A percentile compares a stretch with the other conserved stretches of the same genome.
These are phyloP conservation scores for Elongisporangium senticosum DNA, from an alignment of 352 stramenopile genomes.

Conservation along the genomic window DNA sequence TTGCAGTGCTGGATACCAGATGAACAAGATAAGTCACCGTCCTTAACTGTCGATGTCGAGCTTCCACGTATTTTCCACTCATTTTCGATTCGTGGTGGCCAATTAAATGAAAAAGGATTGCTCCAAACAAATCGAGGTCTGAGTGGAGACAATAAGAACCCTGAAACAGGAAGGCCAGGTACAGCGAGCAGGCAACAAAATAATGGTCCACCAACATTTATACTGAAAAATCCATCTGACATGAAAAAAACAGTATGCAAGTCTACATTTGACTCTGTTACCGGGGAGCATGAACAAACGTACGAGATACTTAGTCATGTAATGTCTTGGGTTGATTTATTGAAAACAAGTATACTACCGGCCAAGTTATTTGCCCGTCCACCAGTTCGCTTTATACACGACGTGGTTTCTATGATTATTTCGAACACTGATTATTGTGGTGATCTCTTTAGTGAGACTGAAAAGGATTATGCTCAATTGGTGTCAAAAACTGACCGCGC, in stretches of 20 bases:
- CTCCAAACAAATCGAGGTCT: constrained; percentile 6
- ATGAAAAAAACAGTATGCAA: constrained; percentile 26
- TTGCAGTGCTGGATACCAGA: constrained; percentile 55
- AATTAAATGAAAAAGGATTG: not conserved
- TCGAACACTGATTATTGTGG: constrained; percentile 56
- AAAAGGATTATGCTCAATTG: constrained; percentile 66
- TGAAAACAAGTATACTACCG: constrained; percentile 63
- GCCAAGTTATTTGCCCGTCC: constrained; percentile 68
- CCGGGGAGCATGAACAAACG: constrained; percentile 52
- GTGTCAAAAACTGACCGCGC: constrained; percentile 63
- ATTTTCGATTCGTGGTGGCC: constrained; percentile 48
- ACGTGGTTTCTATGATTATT: constrained; percentile 69
- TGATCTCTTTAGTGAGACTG: constrained; percentile 34
- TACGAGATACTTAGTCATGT: constrained; percentile 58
- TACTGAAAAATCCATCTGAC: constrained; percentile 26
- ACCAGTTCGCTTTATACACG: constrained; percentile 78
- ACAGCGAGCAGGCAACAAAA: not conserved
- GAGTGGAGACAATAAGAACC: not conserved
- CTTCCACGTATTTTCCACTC: constrained; percentile 62
- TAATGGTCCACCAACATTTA: constrained; percentile 27
- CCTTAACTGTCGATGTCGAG: constrained; percentile 66
- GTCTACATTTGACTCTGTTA: constrained; percentile 39
- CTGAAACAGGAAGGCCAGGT: not conserved
- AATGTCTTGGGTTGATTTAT: constrained; percentile 75
- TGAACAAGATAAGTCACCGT: constrained; percentile 40